phyloP scores from a whole-genome alignment of 352 stramenopile species.

The Lagenidium giganteum region DNA sequence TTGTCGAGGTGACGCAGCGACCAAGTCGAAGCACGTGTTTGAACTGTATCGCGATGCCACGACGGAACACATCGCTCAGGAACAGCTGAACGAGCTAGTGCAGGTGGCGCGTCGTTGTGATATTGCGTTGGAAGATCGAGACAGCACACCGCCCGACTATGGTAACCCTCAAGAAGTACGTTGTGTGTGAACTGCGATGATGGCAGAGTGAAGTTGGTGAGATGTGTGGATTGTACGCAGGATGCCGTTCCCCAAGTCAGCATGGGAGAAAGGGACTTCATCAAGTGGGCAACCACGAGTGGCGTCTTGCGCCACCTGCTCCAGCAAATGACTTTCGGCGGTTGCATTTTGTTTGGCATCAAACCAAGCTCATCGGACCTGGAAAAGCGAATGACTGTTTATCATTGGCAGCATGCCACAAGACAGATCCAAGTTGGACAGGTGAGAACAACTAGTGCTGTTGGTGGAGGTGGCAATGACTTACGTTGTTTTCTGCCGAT shows the following conservation, averaged over 20 bases:
- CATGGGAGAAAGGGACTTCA: constrained; percentile 41
- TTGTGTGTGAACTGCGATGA: too few relatives aligned
- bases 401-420: constrained; percentile 61
- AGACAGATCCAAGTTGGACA: constrained; percentile 39
- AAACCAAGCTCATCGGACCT: constrained; percentile 60
- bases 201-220: background rate
- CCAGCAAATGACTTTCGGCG: constrained; percentile 66
- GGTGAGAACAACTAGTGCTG: constrained; percentile 16
- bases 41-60: constrained; percentile 50
- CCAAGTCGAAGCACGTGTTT: constrained; percentile 48
- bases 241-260: too few relatives aligned
- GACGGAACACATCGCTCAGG: too few relatives aligned
- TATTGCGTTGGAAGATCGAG: too few relatives aligned
- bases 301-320: constrained; percentile 45
- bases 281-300: constrained; percentile 37
- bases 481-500: too few relatives aligned
- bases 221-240: background rate
- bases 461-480: too few relatives aligned
- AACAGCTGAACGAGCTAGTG: constrained; percentile 40
- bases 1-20: constrained; percentile 40
- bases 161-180: too few relatives aligned
- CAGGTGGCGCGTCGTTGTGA: too few relatives aligned
- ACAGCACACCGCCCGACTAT: too few relatives aligned
- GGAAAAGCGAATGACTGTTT: constrained; percentile 69
- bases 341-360: constrained; percentile 70